These are phyloP conservation scores for Pyrenochaeta sp. DNA, from an alignment of 2,329 filamentous ascomycete genomes.

Conservation along the genomic window DNA sequence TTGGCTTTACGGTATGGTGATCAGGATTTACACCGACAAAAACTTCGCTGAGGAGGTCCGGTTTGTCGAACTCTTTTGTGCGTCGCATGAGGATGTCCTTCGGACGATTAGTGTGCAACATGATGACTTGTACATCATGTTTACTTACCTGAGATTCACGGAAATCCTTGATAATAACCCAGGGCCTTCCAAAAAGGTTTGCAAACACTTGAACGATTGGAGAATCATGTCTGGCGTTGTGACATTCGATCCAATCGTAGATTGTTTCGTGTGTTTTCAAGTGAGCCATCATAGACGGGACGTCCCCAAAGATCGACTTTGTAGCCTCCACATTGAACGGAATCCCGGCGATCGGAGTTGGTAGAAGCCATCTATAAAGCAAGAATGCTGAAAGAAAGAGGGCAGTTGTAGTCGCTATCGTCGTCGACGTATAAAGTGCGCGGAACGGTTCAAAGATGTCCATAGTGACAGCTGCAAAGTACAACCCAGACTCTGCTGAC, in stretches of 20 bases:
- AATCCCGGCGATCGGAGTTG: constrained; percentile 56
- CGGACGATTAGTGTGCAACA: background rate
- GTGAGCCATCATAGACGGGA: constrained; percentile 45
- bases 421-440: background rate
- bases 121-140: background rate
- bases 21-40: constrained; percentile 44
- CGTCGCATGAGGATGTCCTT: constrained; percentile 49
- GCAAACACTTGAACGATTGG: constrained; percentile 56
- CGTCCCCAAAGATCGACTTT: constrained; percentile 52
- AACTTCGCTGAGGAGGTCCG: constrained; percentile 40
- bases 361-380: constrained; percentile 39
- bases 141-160: constrained; percentile 51
- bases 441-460: background rate
- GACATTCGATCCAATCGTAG: constrained; percentile 8
- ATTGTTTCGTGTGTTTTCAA: constrained; percentile 25
- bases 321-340: constrained; percentile 53
- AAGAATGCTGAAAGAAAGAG: constrained; percentile 5
- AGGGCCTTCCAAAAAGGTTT: constrained; percentile 52
- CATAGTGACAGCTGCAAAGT: background rate
- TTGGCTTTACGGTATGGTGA: constrained; percentile 43
- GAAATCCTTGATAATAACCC: constrained; percentile 55
- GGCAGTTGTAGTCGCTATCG: background rate
- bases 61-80: constrained; percentile 57
- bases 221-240: constrained; percentile 10
- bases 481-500: too few species aligned